These are phyloP conservation scores for Ceriops decandra DNA, from an alignment of 345 rosid genomes.

Conservation along the genomic window DNA sequence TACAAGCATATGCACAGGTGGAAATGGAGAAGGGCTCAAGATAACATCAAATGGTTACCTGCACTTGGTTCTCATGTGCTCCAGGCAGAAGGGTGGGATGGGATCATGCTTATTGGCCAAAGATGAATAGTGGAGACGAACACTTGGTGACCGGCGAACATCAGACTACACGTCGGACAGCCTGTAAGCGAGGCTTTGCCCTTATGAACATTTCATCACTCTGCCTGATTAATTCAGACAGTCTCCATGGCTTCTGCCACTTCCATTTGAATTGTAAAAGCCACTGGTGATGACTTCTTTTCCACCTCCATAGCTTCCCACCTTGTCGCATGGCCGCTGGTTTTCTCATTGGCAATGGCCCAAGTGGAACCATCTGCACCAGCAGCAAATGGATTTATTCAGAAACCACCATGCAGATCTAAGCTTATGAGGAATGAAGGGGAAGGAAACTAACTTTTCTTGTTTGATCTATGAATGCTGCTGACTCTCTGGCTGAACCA, in stretches of 20 bases:
- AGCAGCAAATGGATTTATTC: constrained; percentile 12
- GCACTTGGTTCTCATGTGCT: constrained; percentile 25
- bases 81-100: constrained; percentile 18
- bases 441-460: constrained; percentile 50
- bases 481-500: constrained; percentile 51
- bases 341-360: constrained; percentile 68
- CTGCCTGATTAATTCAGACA: constrained; percentile 87
- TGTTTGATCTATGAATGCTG: constrained; percentile 60
- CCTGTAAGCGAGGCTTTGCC: constrained; percentile 60
- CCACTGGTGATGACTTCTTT: constrained; percentile 99
- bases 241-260: constrained; percentile 99
- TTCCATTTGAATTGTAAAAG: constrained; percentile 96
- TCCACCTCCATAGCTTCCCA: constrained; percentile 99
- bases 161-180: constrained; percentile 38
- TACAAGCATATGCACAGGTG: not conserved
- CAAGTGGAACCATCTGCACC: constrained; percentile 85
- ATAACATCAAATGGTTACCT: constrained; percentile 34
- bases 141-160: constrained; percentile 15
- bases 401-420: constrained; percentile 14
- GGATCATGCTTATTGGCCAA: constrained; percentile 29
- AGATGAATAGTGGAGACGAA: constrained; percentile 24
- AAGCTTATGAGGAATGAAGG: constrained; percentile 1
- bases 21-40: not conserved
- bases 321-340: constrained; percentile 62
- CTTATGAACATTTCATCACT: constrained; percentile 75